These are phyloP conservation scores for Hibiscus mutabilis DNA, from an alignment of 345 rosid genomes.

Conservation along the genomic window DNA sequence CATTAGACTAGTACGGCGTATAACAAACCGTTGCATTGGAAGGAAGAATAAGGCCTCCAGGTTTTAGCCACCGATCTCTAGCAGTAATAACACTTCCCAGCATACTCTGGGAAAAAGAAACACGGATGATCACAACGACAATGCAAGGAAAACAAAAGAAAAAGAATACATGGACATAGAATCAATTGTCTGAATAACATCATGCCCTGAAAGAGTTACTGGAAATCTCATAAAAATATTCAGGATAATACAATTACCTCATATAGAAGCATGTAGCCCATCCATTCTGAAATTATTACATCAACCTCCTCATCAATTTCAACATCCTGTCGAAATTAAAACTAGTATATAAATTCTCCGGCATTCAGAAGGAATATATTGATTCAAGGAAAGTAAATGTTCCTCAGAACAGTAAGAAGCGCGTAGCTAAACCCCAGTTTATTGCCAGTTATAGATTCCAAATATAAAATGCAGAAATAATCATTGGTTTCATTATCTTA, in stretches of 20 bases:
- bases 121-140: not conserved
- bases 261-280: slow-evolving; percentile 98
- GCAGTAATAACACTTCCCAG: slow-evolving; percentile 96
- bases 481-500: no score
- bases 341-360: slow-evolving; percentile 3
- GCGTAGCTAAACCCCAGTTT: not conserved
- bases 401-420: not conserved
- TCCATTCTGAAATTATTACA: slow-evolving; percentile 95
- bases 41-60: slow-evolving; percentile 94
- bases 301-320: slow-evolving; percentile 92
- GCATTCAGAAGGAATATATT: not conserved
- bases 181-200: not conserved
- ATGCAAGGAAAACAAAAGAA: slow-evolving; percentile 5
- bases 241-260: slow-evolving; percentile 48
- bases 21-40: slow-evolving; percentile 68
- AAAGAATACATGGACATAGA: not conserved
- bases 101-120: slow-evolving; percentile 59
- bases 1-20: not conserved
- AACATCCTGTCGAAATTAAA: slow-evolving; percentile 65
- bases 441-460: not conserved
- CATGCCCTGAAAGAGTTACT: slow-evolving; percentile 1
- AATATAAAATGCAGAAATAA: no score
- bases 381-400: not conserved
- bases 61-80: slow-evolving; percentile 89
- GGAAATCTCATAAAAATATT: slow-evolving; percentile 5